phyloP scores from a whole-genome alignment of 805 yeast genomes.

The Danielozyma ontarioensis region DNA sequence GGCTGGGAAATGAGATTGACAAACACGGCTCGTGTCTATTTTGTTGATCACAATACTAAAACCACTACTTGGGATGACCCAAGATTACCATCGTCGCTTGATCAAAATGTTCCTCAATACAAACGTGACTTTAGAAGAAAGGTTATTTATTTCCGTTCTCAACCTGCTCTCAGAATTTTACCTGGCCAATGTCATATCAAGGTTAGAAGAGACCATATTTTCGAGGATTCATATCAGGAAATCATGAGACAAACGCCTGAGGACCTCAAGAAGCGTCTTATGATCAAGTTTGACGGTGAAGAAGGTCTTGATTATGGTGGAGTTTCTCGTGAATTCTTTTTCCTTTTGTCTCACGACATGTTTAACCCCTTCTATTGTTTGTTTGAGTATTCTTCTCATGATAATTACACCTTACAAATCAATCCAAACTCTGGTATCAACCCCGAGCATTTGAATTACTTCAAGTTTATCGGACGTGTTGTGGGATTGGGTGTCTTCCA shows the following conservation, averaged over 20 bases:
- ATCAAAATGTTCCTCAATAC: constrained; percentile 98
- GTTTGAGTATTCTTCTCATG: constrained; percentile 96
- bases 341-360: constrained; percentile 95
- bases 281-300: constrained; percentile 98
- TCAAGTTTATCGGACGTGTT: constrained; percentile 96
- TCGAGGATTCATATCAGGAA: constrained; percentile 97
- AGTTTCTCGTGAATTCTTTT: constrained; percentile 96
- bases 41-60: constrained; percentile 98
- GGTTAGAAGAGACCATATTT: constrained; percentile 92
- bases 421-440: constrained; percentile 96
- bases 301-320: constrained; percentile 99
- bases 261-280: constrained; percentile 92
- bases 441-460: constrained; percentile 96
- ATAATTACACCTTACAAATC: constrained; percentile 94
- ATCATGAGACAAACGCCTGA: constrained; percentile 98
- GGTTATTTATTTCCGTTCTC: constrained; percentile 95
- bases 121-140: constrained; percentile 98
- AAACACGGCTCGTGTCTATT: constrained; percentile 96
- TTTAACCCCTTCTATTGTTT: constrained; percentile 96
- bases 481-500: constrained; percentile 98
- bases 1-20: constrained; percentile 99
- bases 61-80: constrained; percentile 99
- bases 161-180: constrained; percentile 92
- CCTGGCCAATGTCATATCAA: constrained; percentile 99
- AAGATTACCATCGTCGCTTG: constrained; percentile 92